Evolutionary conservation across 2,329 filamentous ascomycete genomes (phyloP).

Genomic region (Penicillium sclerotigenum): DNA sequence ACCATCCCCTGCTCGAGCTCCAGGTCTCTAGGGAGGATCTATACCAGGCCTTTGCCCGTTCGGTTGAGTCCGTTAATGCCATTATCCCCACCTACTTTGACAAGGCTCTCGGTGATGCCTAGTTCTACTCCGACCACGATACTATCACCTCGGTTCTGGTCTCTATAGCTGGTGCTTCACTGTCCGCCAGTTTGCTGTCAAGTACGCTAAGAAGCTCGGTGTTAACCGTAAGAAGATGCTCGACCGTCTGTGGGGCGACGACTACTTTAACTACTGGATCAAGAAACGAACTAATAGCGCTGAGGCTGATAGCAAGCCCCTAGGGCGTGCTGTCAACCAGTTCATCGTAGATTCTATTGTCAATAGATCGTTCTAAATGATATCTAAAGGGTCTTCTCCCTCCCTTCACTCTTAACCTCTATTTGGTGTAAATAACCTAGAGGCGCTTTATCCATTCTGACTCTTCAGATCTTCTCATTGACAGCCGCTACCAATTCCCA

Average conservation of each 20-base stretch:
- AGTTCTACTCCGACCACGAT: conserved; percentile 96
- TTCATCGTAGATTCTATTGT: conserved; percentile 99
- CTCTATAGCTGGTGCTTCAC: conserved; percentile 99
- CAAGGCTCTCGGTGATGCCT: conserved; percentile 93
- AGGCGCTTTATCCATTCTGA: too few relatives aligned
- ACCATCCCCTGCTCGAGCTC: conserved; percentile 97
- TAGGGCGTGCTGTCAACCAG: conserved; percentile 99
- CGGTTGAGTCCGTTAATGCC: conserved; percentile 99
- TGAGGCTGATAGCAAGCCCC: conserved; percentile 77
- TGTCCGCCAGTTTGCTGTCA: conserved; percentile 90
- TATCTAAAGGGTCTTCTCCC: too few relatives aligned
- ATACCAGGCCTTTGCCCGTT: conserved; percentile 99
- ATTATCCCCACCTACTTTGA: conserved; percentile 99
- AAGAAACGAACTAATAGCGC: conserved; percentile 98
- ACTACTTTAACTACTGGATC: conserved; percentile 99
- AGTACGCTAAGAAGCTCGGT: conserved; percentile 99
- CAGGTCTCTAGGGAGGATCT: conserved; percentile 98
- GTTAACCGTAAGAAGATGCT: conserved; percentile 99
- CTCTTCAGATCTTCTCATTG: too few relatives aligned
- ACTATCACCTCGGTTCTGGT: conserved; percentile 98
- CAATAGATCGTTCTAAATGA: too few relatives aligned
- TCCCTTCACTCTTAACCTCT: too few relatives aligned
- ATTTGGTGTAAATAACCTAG: too few relatives aligned
- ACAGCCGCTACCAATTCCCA: too few relatives aligned
- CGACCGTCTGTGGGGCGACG: conserved; percentile 99